Evolutionary conservation across 1,284 basidiomycete genomes (phyloP).

Genomic region (Bjerkandera adusta): DNA sequence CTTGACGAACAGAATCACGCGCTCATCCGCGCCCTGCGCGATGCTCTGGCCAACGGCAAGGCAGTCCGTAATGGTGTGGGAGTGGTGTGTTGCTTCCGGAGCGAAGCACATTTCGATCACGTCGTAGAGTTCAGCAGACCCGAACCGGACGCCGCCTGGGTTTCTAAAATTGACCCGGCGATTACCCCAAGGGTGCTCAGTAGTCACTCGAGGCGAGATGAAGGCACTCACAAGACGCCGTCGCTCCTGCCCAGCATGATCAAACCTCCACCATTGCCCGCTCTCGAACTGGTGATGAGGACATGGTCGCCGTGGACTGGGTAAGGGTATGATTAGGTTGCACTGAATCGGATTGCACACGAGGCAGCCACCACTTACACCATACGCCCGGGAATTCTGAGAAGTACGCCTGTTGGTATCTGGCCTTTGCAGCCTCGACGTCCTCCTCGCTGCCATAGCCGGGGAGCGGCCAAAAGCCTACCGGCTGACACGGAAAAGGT

Average conservation of each 20-base stretch:
- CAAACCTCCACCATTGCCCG: constrained; percentile 74
- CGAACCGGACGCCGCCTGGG: constrained; percentile 85
- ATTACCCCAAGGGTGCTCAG: no score
- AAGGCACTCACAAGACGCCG: constrained; percentile 64
- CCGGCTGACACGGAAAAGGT: constrained; percentile 85
- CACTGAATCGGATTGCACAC: no score
- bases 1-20: constrained; percentile 82
- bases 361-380: constrained; percentile 49
- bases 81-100: constrained; percentile 35
- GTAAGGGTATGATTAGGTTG: constrained; percentile 8
- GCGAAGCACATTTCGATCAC: constrained; percentile 69
- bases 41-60: constrained; percentile 78
- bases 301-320: constrained; percentile 79
- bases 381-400: constrained; percentile 69
- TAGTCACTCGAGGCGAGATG: constrained; percentile 14
- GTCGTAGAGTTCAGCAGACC: constrained; percentile 84
- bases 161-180: constrained; percentile 57
- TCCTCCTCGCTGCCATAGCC: constrained; percentile 60
- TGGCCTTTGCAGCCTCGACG: constrained; percentile 55
- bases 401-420: constrained; percentile 80
- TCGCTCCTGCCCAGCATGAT: constrained; percentile 85
- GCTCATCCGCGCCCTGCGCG: constrained; percentile 72
- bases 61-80: constrained; percentile 60
- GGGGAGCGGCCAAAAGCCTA: constrained; percentile 81
- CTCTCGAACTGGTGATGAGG: constrained; percentile 60